Evolutionary conservation across 495 filamentous ascomycete species (phyloP).

Genomic region (Neurospora sp.): DNA sequence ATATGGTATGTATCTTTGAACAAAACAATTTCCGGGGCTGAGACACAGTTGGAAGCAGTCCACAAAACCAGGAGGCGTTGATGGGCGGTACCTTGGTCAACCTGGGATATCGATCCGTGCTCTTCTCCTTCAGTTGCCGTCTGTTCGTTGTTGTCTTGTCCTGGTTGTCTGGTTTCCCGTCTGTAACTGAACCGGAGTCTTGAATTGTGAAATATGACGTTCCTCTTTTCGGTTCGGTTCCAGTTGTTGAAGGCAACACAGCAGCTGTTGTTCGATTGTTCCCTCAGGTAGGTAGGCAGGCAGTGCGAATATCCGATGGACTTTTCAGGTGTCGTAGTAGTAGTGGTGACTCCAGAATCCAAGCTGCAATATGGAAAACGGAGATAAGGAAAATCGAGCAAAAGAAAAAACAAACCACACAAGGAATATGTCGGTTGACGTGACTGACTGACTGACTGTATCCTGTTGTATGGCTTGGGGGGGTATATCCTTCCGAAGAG

Average conservation of each 20-base stretch:
- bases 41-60: background rate
- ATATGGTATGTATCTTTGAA: background rate
- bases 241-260: background rate
- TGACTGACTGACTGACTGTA: background rate
- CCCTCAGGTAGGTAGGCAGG: background rate
- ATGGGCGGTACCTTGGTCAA: background rate
- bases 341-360: background rate
- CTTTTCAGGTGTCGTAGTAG: background rate
- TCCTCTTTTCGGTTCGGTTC: background rate
- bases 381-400: background rate
- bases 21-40: background rate
- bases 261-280: background rate
- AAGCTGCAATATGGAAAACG: background rate
- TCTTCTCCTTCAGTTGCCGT: background rate
- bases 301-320: background rate
- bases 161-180: background rate
- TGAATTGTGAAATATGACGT: no score
- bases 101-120: background rate
- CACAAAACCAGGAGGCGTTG: background rate
- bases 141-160: background rate
- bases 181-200: no score
- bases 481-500: background rate
- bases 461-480: background rate
- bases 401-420: background rate
- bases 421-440: background rate